A percentile compares a stretch with the other conserved stretches of the same genome.
Evolutionary conservation across 257 asterid genomes (phyloP).

Genomic region (Cordia subcordata): DNA sequence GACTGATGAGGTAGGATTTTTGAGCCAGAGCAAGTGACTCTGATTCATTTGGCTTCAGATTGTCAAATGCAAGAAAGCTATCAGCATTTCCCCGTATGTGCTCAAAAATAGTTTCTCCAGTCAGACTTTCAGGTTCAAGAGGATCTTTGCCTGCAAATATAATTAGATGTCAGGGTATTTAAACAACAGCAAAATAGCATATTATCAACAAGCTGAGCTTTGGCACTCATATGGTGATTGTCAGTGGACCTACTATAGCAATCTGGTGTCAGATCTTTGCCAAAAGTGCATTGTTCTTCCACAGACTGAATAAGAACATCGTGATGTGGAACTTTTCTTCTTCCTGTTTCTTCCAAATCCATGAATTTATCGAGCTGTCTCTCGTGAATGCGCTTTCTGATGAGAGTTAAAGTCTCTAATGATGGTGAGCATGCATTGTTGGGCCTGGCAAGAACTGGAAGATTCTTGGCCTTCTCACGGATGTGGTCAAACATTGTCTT

Average conservation of each 20-base stretch:
- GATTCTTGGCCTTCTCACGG: slow-evolving; percentile 63
- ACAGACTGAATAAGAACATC: slow-evolving; percentile 21
- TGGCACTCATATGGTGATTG: slow-evolving; percentile 18
- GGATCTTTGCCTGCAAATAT: slow-evolving; percentile 19
- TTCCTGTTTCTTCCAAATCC: slow-evolving; percentile 35
- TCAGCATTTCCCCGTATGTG: slow-evolving; percentile 33
- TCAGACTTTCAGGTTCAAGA: slow-evolving; percentile 20
- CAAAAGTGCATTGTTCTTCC: slow-evolving; percentile 18
- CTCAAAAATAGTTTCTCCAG: slow-evolving; percentile 30
- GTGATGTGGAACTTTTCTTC: slow-evolving; percentile 22
- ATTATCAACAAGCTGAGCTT: slow-evolving; percentile 36
- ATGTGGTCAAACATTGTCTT: slow-evolving; percentile 82
- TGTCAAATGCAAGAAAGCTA: slow-evolving; percentile 25
- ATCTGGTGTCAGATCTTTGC: slow-evolving; percentile 19
- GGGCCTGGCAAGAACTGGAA: slow-evolving; percentile 51
- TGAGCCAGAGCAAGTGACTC: slow-evolving; percentile 12
- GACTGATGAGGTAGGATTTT: slow-evolving; percentile 13
- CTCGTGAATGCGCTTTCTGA: slow-evolving; percentile 81
- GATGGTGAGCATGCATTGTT: slow-evolving; percentile 49
- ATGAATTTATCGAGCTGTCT: slow-evolving; percentile 41
- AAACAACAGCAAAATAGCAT: background rate
- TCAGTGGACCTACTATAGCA: slow-evolving; percentile 17
- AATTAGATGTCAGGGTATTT: slow-evolving; percentile 4
- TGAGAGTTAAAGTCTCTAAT: slow-evolving; percentile 53
- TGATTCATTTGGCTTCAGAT: slow-evolving; percentile 17